Conservation (phyloP, 768 basidiomycete genomes). For the Lactarius sp. region DNA sequence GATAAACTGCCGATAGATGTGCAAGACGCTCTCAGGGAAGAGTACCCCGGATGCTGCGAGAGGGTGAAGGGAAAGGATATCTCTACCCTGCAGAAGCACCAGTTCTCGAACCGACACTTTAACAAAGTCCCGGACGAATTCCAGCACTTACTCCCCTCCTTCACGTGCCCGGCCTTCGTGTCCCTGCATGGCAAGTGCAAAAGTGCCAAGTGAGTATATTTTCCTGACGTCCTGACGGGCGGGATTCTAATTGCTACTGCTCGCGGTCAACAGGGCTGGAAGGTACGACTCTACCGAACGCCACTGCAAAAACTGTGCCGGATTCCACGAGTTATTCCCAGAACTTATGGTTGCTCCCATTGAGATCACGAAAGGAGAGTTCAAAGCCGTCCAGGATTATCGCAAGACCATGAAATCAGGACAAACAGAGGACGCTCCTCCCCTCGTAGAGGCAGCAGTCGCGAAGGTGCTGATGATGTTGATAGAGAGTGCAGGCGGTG, state of each 20-base stretch:
- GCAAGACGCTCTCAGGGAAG: not conserved
- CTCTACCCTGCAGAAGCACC: conserved; percentile 3
- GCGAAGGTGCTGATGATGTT: not conserved
- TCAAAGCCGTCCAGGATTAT: not conserved
- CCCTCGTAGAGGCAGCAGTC: not conserved
- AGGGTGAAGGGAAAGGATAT: not conserved
- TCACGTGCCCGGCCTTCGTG: conserved; percentile 7
- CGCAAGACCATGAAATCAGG: not conserved
- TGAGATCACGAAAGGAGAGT: not conserved
- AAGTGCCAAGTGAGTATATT: not conserved
- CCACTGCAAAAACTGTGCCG: not conserved
- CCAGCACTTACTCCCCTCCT: not conserved
- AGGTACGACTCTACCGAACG: conserved; percentile 11
- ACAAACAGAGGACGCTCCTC: not conserved
- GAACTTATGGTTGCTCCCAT: not conserved
- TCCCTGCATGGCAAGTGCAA: not conserved
- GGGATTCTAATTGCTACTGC: not conserved
- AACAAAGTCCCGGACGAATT: accelerated
- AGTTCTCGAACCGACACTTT: not conserved
- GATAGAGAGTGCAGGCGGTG: not conserved
- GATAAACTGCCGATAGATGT: not conserved
- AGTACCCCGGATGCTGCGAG: not conserved
- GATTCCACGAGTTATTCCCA: not conserved
- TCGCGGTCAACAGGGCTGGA: conserved; percentile 1
- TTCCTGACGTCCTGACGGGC: too few relatives aligned